Base-by-base conservation (phyloP, 2,329 filamentous ascomycete genomes). In the Penicillium aurantiogriseum region DNA sequence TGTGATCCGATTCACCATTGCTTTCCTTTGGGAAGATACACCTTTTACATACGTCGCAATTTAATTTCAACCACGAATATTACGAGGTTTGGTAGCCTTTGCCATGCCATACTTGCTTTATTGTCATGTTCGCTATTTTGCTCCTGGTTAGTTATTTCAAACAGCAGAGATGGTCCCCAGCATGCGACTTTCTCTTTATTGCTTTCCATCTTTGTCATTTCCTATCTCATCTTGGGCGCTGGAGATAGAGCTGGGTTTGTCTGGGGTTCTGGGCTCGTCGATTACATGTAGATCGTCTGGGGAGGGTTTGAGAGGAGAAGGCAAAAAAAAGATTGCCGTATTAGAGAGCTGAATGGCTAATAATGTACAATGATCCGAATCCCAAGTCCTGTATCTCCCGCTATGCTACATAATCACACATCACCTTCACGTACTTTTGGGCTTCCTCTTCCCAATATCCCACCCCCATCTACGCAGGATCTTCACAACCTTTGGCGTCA, bases 401-500 rank as follows among this genome's bases (percentile, higher is more conserved):
- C 54, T 57, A 57, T 57, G 54, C 54, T 57, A 46, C 47, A 45
- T 40, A 42, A 53, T 47, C 54, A 50, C 23, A 50, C 23, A 50
- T 43, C 51, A 49, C 35, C 17, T 13, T 63, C 63, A 72, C 42
- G 62, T 60, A 48, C 65, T 71, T 62, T 74, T 77, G 2, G 76
- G 74, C 64, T 79, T 85, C 67, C 86, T 82, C 80, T 91, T 96
- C 50, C 93, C 93, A 70, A 99, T 94, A 71, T 97, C 86, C 88
- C 91, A 97, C 5, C 94, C 94, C 91, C 93, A 96, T 13, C 85
- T 83, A 63, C 93, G 82, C 29, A 99, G 80, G 13, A 87, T 85
- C 76, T 91, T 95, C 69, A 97, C 94, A n/a, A 97, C 88, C 76
- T 95, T 97, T 1, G 94, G 94, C 9, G 91, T 92, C 35, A 97